Evolutionary conservation across 495 filamentous ascomycete species (phyloP), one percentile per base, ranked within the genome.

Genomic region (Penicillium samsonianum): DNA sequence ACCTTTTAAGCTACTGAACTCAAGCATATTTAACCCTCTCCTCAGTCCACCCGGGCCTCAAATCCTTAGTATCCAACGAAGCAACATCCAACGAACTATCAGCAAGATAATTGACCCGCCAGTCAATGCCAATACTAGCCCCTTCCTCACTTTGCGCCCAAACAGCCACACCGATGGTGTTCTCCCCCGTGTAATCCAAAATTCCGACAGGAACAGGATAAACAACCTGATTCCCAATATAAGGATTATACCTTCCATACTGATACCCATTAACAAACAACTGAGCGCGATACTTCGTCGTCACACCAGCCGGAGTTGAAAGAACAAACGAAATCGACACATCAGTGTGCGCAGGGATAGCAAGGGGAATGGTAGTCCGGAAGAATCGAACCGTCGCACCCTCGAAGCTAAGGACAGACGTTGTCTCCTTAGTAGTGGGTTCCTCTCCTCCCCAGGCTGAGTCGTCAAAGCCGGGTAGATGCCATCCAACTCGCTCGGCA

Each of bases 401-500:
- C 2, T 55, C 40, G 30, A 88, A 74, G 1, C 84, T 82, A 1
- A 80, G 65, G 5, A 78, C n/a, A 0, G 80, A 30, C 33, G 73
- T 72, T 25, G 62, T 52, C 44, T 22, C 16, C 6, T 37, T 14
- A 14, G 16, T 7, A 17, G n/a, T 48, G 2, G 47, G 26, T 11
- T 22, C 58, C n/a, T 53, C 6, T 76, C 26, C 55, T 9, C 40
- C 5, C 77, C 82, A 88, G 17, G 52, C 57, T 25, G 61, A 59
- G 25, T 65, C 78, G 42, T 86, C 82, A 47, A 81, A 81, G 7
- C 76, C 73, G 1, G 88, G 88, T 5, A 87, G 77, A 61, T 88
- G 84, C 67, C 75, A 87, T 11, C 87, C 88, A 43, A 85, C 76
- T 6, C 88, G 77, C 61, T 90, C 89, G n/a, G 79, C 80, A 59